These are phyloP conservation scores for Penicillium cinerascens DNA, from an alignment of 495 filamentous ascomycete species.

Conservation along the genomic window DNA sequence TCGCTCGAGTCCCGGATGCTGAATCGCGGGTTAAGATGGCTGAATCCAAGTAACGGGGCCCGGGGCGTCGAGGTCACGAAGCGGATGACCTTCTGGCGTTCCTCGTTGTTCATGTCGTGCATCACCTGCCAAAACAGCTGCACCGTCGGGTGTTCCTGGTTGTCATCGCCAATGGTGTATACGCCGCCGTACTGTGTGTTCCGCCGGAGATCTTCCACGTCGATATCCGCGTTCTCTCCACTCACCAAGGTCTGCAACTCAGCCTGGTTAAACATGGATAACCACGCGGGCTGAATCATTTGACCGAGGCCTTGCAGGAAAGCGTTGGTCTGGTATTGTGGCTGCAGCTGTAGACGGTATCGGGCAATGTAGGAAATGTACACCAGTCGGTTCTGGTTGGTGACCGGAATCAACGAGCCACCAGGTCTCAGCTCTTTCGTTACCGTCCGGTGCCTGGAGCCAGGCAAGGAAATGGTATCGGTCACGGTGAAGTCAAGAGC, in stretches of 20 bases:
- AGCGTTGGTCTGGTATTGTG: slow-evolving; percentile 71
- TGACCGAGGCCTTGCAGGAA: slow-evolving; percentile 81
- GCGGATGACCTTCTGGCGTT: slow-evolving; percentile 82
- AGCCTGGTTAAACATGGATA: slow-evolving; percentile 96
- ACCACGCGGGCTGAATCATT: slow-evolving; percentile 89
- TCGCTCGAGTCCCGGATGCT: slow-evolving; percentile 83
- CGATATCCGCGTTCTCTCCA: slow-evolving; percentile 78
- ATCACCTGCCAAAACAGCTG: slow-evolving; percentile 91
- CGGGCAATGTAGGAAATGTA: slow-evolving; percentile 91
- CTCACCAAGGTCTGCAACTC: slow-evolving; percentile 91
- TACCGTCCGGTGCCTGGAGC: slow-evolving; percentile 42
- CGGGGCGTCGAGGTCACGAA: slow-evolving; percentile 94
- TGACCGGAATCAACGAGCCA: slow-evolving; percentile 76
- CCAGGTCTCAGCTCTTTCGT: slow-evolving; percentile 71
- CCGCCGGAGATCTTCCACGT: slow-evolving; percentile 79
- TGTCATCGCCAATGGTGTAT: slow-evolving; percentile 84
- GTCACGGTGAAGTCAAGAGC: slow-evolving; percentile 86
- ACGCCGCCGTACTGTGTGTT: slow-evolving; percentile 87
- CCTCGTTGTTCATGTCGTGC: slow-evolving; percentile 64
- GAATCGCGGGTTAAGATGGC: slow-evolving; percentile 78
- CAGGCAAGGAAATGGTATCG: slow-evolving; percentile 63
- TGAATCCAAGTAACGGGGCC: slow-evolving; percentile 89
- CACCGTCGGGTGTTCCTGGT: slow-evolving; percentile 77
- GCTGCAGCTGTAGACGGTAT: slow-evolving; percentile 78
- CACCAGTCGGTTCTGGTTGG: slow-evolving; percentile 84